These are phyloP conservation scores for Lachnellula hyalina DNA, from an alignment of 2,329 filamentous ascomycete species.

Conservation along the genomic window DNA sequence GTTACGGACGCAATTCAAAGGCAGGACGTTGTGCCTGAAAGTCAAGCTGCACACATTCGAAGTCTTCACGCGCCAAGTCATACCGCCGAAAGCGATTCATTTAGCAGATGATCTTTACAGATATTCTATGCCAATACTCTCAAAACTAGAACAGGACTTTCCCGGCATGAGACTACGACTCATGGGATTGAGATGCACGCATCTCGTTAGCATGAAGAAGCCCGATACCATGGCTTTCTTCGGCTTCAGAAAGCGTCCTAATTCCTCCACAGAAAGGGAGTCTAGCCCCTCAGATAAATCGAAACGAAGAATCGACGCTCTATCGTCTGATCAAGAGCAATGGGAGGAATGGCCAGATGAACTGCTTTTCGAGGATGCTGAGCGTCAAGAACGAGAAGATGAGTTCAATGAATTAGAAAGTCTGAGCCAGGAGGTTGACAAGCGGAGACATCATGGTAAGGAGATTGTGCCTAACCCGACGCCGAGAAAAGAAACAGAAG, in stretches of 20 bases:
- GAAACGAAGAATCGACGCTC: constrained; percentile 35
- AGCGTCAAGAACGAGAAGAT: constrained; percentile 52
- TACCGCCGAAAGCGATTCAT: constrained; percentile 65
- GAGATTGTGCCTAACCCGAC: constrained; percentile 44
- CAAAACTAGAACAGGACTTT: constrained; percentile 78
- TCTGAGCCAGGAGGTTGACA: constrained; percentile 47
- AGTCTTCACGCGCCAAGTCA: constrained; percentile 76
- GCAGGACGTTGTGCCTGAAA: constrained; percentile 86
- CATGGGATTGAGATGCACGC: constrained; percentile 84
- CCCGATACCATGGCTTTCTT: constrained; percentile 75
- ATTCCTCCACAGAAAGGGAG: constrained; percentile 7
- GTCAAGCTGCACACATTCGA: constrained; percentile 94
- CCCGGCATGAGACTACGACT: constrained; percentile 74
- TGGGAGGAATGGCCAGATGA: constrained; percentile 68
- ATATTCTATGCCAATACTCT: constrained; percentile 74
- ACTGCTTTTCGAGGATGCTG: constrained; percentile 54
- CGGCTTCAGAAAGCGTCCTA: constrained; percentile 46
- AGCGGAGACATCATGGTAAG: constrained; percentile 41
- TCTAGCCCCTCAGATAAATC: constrained; percentile 13
- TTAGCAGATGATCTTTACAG: constrained; percentile 78
- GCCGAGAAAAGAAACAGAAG: constrained; percentile 29
- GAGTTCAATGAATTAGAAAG: constrained; percentile 57
- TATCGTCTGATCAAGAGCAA: constrained; percentile 41
- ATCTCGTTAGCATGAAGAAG: constrained; percentile 82
- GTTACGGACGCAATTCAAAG: constrained; percentile 73